Base-by-base conservation (phyloP, 805 yeast species). In the Myxozyma neglecta region DNA sequence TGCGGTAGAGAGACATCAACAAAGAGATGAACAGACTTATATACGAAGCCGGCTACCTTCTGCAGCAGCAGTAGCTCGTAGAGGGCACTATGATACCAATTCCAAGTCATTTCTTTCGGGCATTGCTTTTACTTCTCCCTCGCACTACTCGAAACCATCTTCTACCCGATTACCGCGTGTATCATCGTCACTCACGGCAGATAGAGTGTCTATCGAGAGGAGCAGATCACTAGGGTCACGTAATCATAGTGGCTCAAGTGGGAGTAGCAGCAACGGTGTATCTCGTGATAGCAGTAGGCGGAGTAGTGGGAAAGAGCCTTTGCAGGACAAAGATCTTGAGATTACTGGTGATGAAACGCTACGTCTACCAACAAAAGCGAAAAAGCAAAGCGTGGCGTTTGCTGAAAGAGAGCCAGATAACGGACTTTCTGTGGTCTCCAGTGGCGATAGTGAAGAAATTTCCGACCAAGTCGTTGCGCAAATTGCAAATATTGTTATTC, bases 391-490 rank as follows among this genome's bases (percentile, higher is more conserved):
- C 6, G 37, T 36, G 14, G 29, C 35, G 16, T n/a, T 46, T 29
- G 36, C 36, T 7, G 5, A 46, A 11, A 18, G 50, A 29, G 16
- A 10, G 36, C 13, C 44, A 29, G 4, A 16, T 7, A 20, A 18
- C 13, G 20, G 29, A 10, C 39, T 14, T 3, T 3, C 46, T 14
- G 18, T 10, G 11, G 34, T 18, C 37, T 14, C 24, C 24, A 39
- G 24, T 20, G 36, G 35, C 1, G 55, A 40, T 3, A 34, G 29
- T 11, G 45, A 34, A 13, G 57, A 53, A 20, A 56, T 56, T 3
- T 57, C 65, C 37, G 66, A 63, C 46, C 46, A 49, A 6, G 66
- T 60, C 20, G 57, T 63, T 11, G 65, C 61, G 5, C 35, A 64
- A 24, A 51, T 63, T 5, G 64, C 66, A 4, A 63, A 60, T 47